These are phyloP conservation scores for Microbotryum saponariae DNA, from an alignment of 1,284 basidiomycete species.

Conservation along the genomic window DNA sequence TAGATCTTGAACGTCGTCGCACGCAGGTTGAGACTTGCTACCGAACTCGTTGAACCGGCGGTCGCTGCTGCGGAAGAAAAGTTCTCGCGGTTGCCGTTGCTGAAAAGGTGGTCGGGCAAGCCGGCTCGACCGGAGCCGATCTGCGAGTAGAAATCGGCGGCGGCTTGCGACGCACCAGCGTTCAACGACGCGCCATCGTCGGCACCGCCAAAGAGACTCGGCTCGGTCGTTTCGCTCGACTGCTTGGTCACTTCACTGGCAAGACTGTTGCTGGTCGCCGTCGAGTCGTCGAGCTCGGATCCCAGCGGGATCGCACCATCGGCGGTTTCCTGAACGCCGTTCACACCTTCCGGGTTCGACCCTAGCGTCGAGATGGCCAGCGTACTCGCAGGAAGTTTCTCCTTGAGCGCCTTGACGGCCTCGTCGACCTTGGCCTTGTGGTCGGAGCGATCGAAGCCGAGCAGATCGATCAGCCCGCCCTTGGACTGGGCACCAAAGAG, in stretches of 20 bases:
- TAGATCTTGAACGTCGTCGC: slow-evolving; percentile 83
- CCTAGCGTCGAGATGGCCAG: slow-evolving; percentile 32
- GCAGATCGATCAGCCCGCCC: slow-evolving; percentile 72
- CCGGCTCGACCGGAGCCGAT: slow-evolving; percentile 51
- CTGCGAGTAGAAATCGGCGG: slow-evolving; percentile 77
- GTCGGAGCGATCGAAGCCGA: slow-evolving; percentile 88
- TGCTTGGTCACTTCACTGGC: slow-evolving; percentile 56
- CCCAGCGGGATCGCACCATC: slow-evolving; percentile 40
- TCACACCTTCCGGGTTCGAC: slow-evolving; percentile 13
- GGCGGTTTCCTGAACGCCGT: slow-evolving; percentile 39
- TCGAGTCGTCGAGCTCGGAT: slow-evolving; percentile 17
- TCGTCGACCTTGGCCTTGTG: slow-evolving; percentile 70
- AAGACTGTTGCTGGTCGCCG: slow-evolving; percentile 51
- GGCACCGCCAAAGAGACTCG: slow-evolving; percentile 1
- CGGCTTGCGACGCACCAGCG: slow-evolving; percentile 50
- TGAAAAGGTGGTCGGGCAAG: slow-evolving; percentile 52
- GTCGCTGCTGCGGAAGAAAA: slow-evolving; percentile 80
- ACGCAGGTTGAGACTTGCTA: slow-evolving; percentile 60
- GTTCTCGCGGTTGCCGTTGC: slow-evolving; percentile 64
- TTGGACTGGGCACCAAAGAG: slow-evolving; percentile 78
- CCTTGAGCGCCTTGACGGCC: slow-evolving; percentile 65
- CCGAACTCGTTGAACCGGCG: slow-evolving; percentile 75
- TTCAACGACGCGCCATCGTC: slow-evolving; percentile 42
- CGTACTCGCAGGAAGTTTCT: slow-evolving; percentile 40
- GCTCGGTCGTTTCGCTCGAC: background rate